Base-by-base conservation (phyloP, 768 basidiomycete species). In the Tricholoma matsutake region DNA sequence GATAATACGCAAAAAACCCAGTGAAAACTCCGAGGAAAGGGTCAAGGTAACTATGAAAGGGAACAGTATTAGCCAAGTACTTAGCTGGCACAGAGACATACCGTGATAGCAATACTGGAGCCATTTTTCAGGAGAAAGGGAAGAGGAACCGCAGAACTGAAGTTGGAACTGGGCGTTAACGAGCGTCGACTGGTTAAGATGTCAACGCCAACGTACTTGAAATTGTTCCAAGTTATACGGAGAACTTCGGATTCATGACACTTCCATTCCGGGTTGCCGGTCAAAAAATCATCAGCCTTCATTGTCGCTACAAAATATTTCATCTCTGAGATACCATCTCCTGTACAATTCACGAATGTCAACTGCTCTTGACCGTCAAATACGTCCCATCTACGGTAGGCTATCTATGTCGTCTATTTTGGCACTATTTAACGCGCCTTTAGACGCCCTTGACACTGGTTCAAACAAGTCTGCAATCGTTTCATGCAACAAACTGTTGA, bases 401-500 rank as follows among this genome's bases (percentile, higher is more conserved):
- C 64, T 63, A 31, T 45, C 16, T 10, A 9, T 3, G 41, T 41
- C 59, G 57, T 20, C 52, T 54, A 52, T 52, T 54, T 35, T 56
- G 18, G 39, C 39, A 39, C n/a, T 52, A 49, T 56, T 51, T 35
- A 54, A 41, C 32, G 37, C 55, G 18, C 3, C 61, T 54, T 3
- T 71, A 94, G 92, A 94, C 81, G 87, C 92, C 51, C 79, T 94
- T 64, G 92, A 94, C 76, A 90, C 85, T 49, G 88, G 89, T 52
- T 91, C 91, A 13, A 91, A 90, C 78, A 94, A 94, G 77, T 86
- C 89, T 39, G 92, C 93, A 18, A 82, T 94, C 58, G 86, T 92
- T 41, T 81, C 86, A 7, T 93, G 92, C 76, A 94, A 92, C 73
- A 94, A 94, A 74, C 72, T 94, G 29, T 82, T 94, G 65, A 94